Evolutionary conservation across 768 basidiomycete genomes (phyloP).

Genomic region (Boletus eberwhitei): DNA sequence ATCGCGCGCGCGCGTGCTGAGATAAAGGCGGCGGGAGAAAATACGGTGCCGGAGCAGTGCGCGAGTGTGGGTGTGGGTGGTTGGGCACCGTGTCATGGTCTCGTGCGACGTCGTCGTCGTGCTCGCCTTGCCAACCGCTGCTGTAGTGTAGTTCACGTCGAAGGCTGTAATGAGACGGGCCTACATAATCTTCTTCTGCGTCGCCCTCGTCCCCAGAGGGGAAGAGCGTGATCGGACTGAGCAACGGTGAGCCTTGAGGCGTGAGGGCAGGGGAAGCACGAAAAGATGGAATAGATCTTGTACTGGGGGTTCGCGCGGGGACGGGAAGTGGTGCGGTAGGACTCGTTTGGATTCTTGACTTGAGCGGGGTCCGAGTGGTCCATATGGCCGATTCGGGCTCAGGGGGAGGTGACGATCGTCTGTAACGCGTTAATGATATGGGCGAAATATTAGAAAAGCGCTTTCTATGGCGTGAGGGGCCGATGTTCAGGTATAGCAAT

Average conservation of each 20-base stretch:
- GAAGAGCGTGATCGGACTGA: constrained; percentile 36
- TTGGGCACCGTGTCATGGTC: background rate
- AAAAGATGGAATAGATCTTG: constrained; percentile 34
- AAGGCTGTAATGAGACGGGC: constrained; percentile 46
- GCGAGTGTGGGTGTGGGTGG: background rate
- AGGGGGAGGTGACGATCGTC: constrained; percentile 20
- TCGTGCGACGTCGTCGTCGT: constrained; percentile 7
- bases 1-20: constrained; percentile 22
- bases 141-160: constrained; percentile 36
- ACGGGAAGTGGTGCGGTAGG: constrained; percentile 38
- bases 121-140: constrained; percentile 31
- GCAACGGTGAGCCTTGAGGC: constrained; percentile 39
- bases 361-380: constrained; percentile 43
- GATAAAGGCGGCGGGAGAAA: constrained; percentile 40
- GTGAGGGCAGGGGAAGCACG: constrained; percentile 38
- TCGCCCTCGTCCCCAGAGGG: constrained; percentile 45
- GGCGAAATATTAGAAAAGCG: constrained; percentile 26
- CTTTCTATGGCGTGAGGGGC: constrained; percentile 14
- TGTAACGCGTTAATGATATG: constrained; percentile 33
- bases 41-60: constrained; percentile 15
- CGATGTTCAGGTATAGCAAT: constrained; percentile 45
- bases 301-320: constrained; percentile 40
- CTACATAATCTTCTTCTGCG: constrained; percentile 40
- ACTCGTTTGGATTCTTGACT: constrained; percentile 35
- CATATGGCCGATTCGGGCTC: constrained; percentile 38